Base-by-base conservation (phyloP, 352 stramenopile species). In the Thalassiosira allenii region DNA sequence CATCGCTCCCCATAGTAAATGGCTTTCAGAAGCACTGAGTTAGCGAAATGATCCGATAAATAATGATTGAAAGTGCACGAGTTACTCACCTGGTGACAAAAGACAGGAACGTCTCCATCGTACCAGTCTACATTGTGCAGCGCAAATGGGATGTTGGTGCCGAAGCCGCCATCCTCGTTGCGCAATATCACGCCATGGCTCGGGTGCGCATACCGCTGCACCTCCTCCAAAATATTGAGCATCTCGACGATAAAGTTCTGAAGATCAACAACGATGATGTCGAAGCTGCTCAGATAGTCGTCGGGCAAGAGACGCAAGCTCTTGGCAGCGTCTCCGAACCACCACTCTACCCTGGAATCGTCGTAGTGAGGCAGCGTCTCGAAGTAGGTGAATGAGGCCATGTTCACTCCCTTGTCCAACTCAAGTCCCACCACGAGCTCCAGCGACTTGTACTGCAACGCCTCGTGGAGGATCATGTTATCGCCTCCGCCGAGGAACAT, bases 281-380 rank as follows among this genome's bases (percentile, higher is more conserved):
- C 89, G 67, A 93, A 93, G 22, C 81, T 91, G 12, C 89, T 82
- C 61, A 88, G 91, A 68, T 88, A 94, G 32, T 91, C 84, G 40
- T 83, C 59, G 11, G 86, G 83, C 3, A 94, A 63, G 12, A 91
- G 47, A 0, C 86, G 30, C 3, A 94, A 69, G 62, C 57, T 84
- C 62, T 92, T 94, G 30, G 89, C 76, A 17, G 84, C 84, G 79
- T 93, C 89, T n/a, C 89, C 89, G 65, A 92, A 93, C 89, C 89
- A 93, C 89, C 89, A 93, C 73, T 93, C 73, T 0, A 93, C 89
- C 23, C 79, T 70, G 22, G 69, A n/a, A 33, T 75, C 34, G 51
- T 80, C 71, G 33, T 75, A 80, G 33, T 83, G 65, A 17, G 74
- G 74, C 47, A 67, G 66, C 1, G 74, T 83, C 12, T 58, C 33